These are phyloP conservation scores for Dendrobium huoshanense DNA, from an alignment of 106 monocot species.

Conservation along the genomic window DNA sequence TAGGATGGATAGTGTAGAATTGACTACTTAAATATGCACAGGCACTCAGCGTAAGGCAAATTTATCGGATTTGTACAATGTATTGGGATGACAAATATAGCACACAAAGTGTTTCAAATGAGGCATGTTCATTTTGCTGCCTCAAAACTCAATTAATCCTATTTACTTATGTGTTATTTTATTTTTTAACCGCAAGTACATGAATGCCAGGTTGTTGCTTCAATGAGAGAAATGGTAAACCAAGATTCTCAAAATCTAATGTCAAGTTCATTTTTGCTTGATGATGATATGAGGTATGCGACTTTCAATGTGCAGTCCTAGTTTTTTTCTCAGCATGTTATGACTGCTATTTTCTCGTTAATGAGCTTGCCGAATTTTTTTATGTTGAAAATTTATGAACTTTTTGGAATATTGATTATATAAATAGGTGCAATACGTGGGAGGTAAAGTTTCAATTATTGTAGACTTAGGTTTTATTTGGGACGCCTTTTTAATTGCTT, in stretches of 20 bases:
- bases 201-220: conserved; percentile 62
- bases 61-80: conserved; percentile 97
- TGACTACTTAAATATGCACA: conserved; percentile 16
- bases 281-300: conserved; percentile 89
- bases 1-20: neutral
- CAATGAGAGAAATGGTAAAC: conserved; percentile 84
- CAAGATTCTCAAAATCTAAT: conserved; percentile 69
- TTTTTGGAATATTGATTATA: neutral
- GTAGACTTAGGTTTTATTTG: too few species aligned
- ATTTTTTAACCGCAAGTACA: neutral
- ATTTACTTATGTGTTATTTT: neutral
- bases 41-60: conserved; percentile 84
- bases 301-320: neutral
- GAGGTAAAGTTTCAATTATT: too few species aligned
- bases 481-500: too few species aligned
- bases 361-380: neutral
- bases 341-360: neutral
- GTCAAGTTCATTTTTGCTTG: conserved; percentile 92
- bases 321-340: too few species aligned
- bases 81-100: conserved; percentile 99
- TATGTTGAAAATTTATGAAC: neutral
- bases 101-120: conserved; percentile 88
- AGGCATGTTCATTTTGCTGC: conserved; percentile 34
- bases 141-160: neutral
- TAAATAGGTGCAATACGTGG: too few species aligned